Conservation (phyloP, 139 green algal genomes). For the Volvox africanus region DNA sequence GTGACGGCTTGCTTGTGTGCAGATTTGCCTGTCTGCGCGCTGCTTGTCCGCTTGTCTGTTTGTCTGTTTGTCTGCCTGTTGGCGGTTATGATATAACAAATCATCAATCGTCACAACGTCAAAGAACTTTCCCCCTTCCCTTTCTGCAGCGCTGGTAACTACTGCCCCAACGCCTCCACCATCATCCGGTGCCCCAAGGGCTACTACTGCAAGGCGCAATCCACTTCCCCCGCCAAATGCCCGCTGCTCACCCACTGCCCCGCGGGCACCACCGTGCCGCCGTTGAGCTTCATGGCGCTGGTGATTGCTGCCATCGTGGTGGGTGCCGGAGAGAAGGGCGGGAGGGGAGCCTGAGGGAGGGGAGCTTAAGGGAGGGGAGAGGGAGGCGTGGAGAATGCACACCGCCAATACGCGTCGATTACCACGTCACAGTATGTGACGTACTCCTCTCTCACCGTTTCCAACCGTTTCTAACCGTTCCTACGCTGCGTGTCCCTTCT, state of each 20-base stretch:
- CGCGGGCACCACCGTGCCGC: constrained; percentile 51
- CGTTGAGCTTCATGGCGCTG: constrained; percentile 49
- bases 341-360: neutral
- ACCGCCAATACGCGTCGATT: no score
- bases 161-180: constrained; percentile 54
- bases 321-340: neutral
- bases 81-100: no score
- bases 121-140: neutral
- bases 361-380: neutral
- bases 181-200: constrained; percentile 50
- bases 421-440: no score
- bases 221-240: constrained; percentile 50
- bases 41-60: neutral
- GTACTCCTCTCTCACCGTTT: no score
- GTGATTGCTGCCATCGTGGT: constrained; percentile 47
- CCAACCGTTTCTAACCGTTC: no score
- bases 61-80: no score
- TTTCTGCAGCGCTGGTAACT: constrained; percentile 49
- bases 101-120: no score
- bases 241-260: constrained; percentile 55
- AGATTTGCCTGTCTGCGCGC: no score
- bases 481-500: no score
- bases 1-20: no score
- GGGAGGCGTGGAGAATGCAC: no score
- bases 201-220: constrained; percentile 63